Conservation (phyloP, 768 basidiomycete species). For the Lentinula guzmanii region DNA sequence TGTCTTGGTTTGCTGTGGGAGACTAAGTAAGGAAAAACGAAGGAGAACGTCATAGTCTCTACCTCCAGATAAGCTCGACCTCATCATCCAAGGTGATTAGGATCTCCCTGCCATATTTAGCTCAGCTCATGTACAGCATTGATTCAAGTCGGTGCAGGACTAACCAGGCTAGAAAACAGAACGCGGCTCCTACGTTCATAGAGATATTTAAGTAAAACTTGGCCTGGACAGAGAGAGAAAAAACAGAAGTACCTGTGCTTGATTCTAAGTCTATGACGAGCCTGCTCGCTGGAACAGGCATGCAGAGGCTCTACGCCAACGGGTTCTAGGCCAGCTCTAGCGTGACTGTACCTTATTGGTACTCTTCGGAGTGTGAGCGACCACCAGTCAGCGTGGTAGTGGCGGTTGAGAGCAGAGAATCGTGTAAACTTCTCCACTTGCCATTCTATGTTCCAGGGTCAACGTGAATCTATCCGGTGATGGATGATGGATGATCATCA, state of each 20-base stretch:
- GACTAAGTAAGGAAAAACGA: neutral
- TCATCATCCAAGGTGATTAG: conserved; percentile 24
- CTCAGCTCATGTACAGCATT: neutral
- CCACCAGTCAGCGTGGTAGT: neutral
- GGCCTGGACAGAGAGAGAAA: neutral
- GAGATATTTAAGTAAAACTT: neutral
- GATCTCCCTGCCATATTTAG: conserved; percentile 18
- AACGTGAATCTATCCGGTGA: neutral
- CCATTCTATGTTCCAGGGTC: neutral
- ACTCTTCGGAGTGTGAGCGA: neutral
- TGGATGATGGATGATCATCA: neutral
- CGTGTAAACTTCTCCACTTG: neutral
- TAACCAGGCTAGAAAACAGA: conserved; percentile 3
- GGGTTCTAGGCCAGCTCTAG: neutral
- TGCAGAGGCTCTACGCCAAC: neutral
- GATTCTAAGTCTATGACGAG: conserved; percentile 2
- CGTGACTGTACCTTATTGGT: neutral
- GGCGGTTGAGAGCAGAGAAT: neutral
- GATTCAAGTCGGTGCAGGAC: too few species aligned
- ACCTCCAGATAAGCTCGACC: conserved; percentile 25
- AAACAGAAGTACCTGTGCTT: neutral
- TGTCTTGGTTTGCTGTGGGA: conserved; percentile 17
- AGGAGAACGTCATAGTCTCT: neutral
- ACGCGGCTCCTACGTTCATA: neutral
- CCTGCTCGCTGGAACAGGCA: conserved; percentile 1